These are phyloP conservation scores for Blastobotrys serpentis DNA, from an alignment of 1,139 yeast species.

Conservation along the genomic window DNA sequence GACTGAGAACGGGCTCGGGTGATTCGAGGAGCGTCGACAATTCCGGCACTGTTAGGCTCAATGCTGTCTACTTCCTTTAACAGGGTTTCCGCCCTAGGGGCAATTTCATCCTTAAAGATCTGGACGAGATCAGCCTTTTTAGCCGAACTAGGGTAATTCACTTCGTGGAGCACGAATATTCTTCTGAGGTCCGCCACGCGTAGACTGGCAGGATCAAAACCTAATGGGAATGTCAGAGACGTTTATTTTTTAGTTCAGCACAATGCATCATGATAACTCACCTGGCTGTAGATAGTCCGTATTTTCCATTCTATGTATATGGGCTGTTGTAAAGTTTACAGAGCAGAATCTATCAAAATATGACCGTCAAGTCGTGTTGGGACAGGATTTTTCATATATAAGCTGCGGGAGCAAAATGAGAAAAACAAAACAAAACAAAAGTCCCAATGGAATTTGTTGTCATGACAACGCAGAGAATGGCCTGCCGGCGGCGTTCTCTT, in stretches of 20 bases:
- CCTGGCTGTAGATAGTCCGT: slow-evolving; percentile 25
- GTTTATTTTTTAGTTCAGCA: too few relatives aligned
- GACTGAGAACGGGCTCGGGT: slow-evolving; percentile 12
- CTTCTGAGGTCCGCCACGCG: slow-evolving; percentile 65
- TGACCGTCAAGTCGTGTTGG: slow-evolving; percentile 5
- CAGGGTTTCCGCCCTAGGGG: slow-evolving; percentile 42
- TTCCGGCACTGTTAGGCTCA: slow-evolving; percentile 33
- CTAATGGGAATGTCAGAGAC: too few relatives aligned
- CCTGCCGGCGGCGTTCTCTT: too few relatives aligned
- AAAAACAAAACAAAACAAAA: slow-evolving; percentile 4
- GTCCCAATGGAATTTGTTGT: slow-evolving; percentile 3
- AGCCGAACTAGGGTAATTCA: slow-evolving; percentile 57
- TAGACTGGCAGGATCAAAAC: slow-evolving; percentile 60
- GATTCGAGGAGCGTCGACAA: slow-evolving; percentile 35
- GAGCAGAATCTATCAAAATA: neutral
- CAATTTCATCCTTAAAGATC: slow-evolving; percentile 51
- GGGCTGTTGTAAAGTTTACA: too few relatives aligned
- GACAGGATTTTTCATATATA: neutral
- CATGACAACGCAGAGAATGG: slow-evolving; percentile 9
- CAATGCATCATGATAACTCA: slow-evolving; percentile 13
- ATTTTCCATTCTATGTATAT: slow-evolving; percentile 21
- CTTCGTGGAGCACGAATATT: slow-evolving; percentile 56
- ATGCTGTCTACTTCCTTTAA: slow-evolving; percentile 34
- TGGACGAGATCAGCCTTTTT: slow-evolving; percentile 60
- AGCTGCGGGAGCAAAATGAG: neutral